Conservation (phyloP, 2,329 filamentous ascomycete genomes). For the Colletotrichum tabaci region DNA sequence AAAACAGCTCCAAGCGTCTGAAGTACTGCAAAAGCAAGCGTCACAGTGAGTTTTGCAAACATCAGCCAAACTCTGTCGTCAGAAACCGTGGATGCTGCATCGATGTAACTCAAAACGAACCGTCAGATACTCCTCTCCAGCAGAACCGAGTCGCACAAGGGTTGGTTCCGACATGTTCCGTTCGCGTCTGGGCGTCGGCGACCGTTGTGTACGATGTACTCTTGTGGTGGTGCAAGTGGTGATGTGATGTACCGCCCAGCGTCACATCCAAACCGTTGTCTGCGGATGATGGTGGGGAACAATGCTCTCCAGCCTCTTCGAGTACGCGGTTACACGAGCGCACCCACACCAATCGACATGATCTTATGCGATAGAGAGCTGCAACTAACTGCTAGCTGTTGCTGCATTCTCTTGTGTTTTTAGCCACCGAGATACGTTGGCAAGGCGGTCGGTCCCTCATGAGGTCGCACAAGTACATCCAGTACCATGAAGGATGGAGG, state of each 20-base stretch:
- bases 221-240: background rate
- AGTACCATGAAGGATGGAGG: too few species aligned
- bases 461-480: too few species aligned
- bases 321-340: background rate
- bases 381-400: conserved; percentile 22
- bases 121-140: background rate
- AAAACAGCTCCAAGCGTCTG: conserved; percentile 8
- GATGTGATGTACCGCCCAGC: conserved; percentile 15
- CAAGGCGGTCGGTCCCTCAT: too few species aligned
- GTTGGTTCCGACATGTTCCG: background rate
- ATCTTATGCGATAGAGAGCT: conserved; percentile 4
- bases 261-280: conserved; percentile 3
- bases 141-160: background rate
- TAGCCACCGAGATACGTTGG: background rate
- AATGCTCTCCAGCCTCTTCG: conserved; percentile 5
- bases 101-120: conserved; percentile 13
- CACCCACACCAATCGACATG: background rate
- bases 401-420: conserved; percentile 3
- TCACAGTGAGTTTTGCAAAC: conserved; percentile 13
- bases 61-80: conserved; percentile 32
- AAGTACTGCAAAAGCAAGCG: conserved; percentile 25
- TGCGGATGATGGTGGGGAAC: background rate
- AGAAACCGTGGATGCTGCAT: conserved; percentile 25
- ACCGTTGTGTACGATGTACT: background rate
- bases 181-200: too few species aligned